A percentile compares a stretch with the other conserved stretches of the same genome.
phyloP scores from a whole-genome alignment of 805 yeast genomes.

The Nakazawaea ishiwadae region DNA sequence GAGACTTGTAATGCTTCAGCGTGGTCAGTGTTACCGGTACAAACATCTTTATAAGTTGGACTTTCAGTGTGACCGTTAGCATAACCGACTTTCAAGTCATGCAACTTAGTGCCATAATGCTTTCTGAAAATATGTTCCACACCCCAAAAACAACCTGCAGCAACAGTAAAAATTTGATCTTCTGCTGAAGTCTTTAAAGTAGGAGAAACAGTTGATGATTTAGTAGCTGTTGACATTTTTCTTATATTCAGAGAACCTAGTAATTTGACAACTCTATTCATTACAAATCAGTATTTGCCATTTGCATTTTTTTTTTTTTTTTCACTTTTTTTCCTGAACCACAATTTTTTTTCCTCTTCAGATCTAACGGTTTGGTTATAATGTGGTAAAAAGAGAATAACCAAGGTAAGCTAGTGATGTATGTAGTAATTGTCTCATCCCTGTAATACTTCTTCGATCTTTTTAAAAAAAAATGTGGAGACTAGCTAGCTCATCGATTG shows the following conservation, averaged over 20 bases:
- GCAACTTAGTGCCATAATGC: slow-evolving; percentile 57
- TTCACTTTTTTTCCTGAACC: neutral
- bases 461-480: too few relatives aligned
- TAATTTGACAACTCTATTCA: neutral
- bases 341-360: neutral
- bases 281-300: neutral
- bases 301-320: neutral
- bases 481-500: too few relatives aligned
- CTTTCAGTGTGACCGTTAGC: slow-evolving; percentile 63
- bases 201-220: slow-evolving; percentile 12
- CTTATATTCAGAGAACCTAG: neutral
- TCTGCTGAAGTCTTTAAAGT: slow-evolving; percentile 33
- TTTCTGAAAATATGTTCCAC: slow-evolving; percentile 80
- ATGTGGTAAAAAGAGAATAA: too few relatives aligned
- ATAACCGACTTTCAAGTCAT: slow-evolving; percentile 84
- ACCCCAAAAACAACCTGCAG: slow-evolving; percentile 82
- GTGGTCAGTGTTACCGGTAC: slow-evolving; percentile 67
- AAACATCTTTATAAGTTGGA: slow-evolving; percentile 70
- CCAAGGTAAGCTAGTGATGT: too few relatives aligned
- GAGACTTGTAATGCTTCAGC: slow-evolving; percentile 86
- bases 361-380: too few relatives aligned
- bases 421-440: too few relatives aligned
- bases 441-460: too few relatives aligned
- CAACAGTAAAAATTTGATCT: slow-evolving; percentile 50
- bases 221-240: neutral